These are phyloP conservation scores for Alternaria conjuncta DNA, from an alignment of 2,329 filamentous ascomycete genomes.

Conservation along the genomic window DNA sequence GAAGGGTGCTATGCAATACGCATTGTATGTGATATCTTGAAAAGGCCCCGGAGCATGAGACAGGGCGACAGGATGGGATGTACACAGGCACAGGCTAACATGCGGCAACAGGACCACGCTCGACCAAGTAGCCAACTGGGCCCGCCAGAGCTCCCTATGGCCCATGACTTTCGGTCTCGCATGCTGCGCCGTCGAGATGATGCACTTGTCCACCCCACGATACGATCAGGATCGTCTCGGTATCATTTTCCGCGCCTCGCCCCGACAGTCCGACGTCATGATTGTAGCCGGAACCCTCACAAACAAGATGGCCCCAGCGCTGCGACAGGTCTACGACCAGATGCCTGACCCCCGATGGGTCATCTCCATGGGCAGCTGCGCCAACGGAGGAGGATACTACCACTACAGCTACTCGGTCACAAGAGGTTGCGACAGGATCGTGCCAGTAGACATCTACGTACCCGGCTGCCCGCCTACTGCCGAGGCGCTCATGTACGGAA, in stretches of 20 bases:
- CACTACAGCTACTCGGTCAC: constrained; percentile 85
- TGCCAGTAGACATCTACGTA: constrained; percentile 85
- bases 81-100: constrained; percentile 21
- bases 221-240: constrained; percentile 91
- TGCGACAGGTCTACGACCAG: constrained; percentile 92
- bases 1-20: constrained; percentile 84
- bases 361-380: constrained; percentile 82
- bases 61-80: background rate
- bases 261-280: constrained; percentile 91
- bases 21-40: constrained; percentile 68
- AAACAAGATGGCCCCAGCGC: constrained; percentile 94
- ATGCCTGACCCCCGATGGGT: constrained; percentile 94
- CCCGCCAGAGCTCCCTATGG: constrained; percentile 86
- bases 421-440: constrained; percentile 77
- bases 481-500: constrained; percentile 64
- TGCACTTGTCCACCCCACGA: constrained; percentile 88
- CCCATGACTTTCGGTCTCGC: constrained; percentile 90
- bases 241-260: constrained; percentile 90
- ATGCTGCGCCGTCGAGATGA: constrained; percentile 93
- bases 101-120: constrained; percentile 69
- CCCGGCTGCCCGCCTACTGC: constrained; percentile 71
- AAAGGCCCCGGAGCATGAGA: background rate
- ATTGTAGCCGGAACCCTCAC: constrained; percentile 92
- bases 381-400: constrained; percentile 85
- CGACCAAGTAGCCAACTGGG: constrained; percentile 86